Evolutionary conservation across 495 filamentous ascomycete genomes (phyloP).

Genomic region (Talaromyces wortmannii): DNA sequence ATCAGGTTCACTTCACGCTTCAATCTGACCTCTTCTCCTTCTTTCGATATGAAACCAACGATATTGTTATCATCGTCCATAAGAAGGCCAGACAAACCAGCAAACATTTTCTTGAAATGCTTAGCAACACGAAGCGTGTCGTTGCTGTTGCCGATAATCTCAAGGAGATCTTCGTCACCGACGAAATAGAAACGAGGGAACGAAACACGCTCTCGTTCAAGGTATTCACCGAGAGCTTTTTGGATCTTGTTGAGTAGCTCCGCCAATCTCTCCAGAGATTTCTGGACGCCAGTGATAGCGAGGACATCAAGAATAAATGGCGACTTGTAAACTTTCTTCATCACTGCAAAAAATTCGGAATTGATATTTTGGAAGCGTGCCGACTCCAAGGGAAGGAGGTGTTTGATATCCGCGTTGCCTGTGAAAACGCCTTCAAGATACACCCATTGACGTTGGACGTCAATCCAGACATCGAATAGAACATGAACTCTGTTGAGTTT

Average conservation of each 20-base stretch:
- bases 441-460: conserved; percentile 98
- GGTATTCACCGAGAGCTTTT: conserved; percentile 96
- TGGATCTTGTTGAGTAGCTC: conserved; percentile 98
- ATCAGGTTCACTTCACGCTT: conserved; percentile 86
- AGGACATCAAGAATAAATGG: conserved; percentile 93
- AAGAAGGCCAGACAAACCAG: conserved; percentile 79
- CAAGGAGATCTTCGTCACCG: conserved; percentile 95
- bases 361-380: conserved; percentile 98
- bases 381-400: conserved; percentile 91
- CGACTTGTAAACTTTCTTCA: conserved; percentile 97
- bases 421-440: conserved; percentile 98
- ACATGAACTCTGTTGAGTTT: conserved; percentile 96
- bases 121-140: conserved; percentile 93
- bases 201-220: conserved; percentile 92
- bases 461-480: conserved; percentile 98
- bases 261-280: conserved; percentile 87
- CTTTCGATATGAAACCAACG: conserved; percentile 88
- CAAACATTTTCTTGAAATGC: conserved; percentile 99
- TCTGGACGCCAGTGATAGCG: conserved; percentile 89
- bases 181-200: conserved; percentile 99
- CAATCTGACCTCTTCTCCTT: conserved; percentile 82
- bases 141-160: conserved; percentile 99
- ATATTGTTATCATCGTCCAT: conserved; percentile 89
- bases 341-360: conserved; percentile 91
- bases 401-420: conserved; percentile 98